Base-by-base conservation (phyloP, 2,329 filamentous ascomycete species). In the Fusarium dimerum region DNA sequence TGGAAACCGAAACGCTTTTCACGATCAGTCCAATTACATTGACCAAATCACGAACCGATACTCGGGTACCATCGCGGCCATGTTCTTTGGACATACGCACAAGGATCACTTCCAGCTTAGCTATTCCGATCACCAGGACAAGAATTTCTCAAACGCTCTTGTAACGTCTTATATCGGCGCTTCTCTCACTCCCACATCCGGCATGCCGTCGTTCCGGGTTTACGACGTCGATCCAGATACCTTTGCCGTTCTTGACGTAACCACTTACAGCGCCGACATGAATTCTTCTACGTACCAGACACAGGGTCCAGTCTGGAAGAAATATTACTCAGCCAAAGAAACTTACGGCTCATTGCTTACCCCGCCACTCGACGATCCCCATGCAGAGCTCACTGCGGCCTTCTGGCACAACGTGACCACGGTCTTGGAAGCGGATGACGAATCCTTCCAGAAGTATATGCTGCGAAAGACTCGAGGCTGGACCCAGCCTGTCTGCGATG, bases 341-440 rank as follows among this genome's bases (percentile, higher is more conserved):
- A 69, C 73, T 8, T 85, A 85, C 60, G 81, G 80, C 6, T 58
- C 73, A 1, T 67, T 76, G 2, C 66, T 80, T 13, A 63, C 54
- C 30, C 75, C 78, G 38, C 73, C 77, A 2, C 57, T 77, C 2
- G 66, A 65, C 11, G 59, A 69, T 40, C 42, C 66, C 3, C 66
- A 66, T 10, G 71, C 72, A 5, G 67, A 85, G 57, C 74, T 86
- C 34, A 80, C 78, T 1, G 77, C 81, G 0, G 76, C 76, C 1
- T 84, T 84, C 66, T 85, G 82, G 82, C 82, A 84, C 64, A 76
- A 80, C 56, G 71, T 84, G 17, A 84, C 82, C 1, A 69, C 68
- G 1, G 63, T 70, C 3, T 76, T 85, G 45, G 76, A 80, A 54
- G 58, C 52, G 5, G 66, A 81, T 49, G 57, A 72, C 3, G 54